Base-by-base conservation (phyloP, 1,284 basidiomycete genomes). In the Puccinia brachypodii region DNA sequence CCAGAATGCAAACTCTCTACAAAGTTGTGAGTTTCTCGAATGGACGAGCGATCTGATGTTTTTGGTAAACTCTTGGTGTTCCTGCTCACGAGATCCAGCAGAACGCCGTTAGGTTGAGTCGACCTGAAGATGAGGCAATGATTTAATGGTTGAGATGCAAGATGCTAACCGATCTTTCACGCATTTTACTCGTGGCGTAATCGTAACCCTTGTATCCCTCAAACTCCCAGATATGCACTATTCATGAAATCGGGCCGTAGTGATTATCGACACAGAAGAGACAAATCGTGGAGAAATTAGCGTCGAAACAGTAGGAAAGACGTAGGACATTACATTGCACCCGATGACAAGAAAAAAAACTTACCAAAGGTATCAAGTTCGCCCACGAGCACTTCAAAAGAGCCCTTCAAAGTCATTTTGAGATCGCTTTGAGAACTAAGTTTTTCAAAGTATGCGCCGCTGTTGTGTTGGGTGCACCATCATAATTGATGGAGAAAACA, bases 1-100 rank as follows among this genome's bases (percentile, higher is more conserved):
- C 86, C 95, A 91, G 88, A 97, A 96, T 0, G 93, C 93, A 87
- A 98, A 98, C 87, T 98, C 96, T 86, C 95, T 94, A 84, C 92
- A 91, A 60, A 86, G 82, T 76, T 85, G 82, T 33, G 81, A 76
- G 19, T 22, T 81, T 9, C 84, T 76, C 36, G 78, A 62, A 40
- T 72, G 69, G 36, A 73, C 69, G 56, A 80, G 78, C 25, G 78
- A 38, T 60, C 78, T 33, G 38, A 80, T 58, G n/a, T 56, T 44
- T 42, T 72, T 73, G 36, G 42, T 33, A 50, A 80, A 73, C 56
- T 80, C 40, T 71, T 71, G 53, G 47, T 72, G 53, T 19, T 80
- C 78, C 78, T 80, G 28, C 31, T 40, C 33, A 42, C n/a, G n/a
- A 76, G 53, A n/a, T 25, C 28, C 62, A 28, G 13, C 3, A 36